Evolutionary conservation across 805 yeast genomes (phyloP).

Genomic region (Pichia paraexigua): DNA sequence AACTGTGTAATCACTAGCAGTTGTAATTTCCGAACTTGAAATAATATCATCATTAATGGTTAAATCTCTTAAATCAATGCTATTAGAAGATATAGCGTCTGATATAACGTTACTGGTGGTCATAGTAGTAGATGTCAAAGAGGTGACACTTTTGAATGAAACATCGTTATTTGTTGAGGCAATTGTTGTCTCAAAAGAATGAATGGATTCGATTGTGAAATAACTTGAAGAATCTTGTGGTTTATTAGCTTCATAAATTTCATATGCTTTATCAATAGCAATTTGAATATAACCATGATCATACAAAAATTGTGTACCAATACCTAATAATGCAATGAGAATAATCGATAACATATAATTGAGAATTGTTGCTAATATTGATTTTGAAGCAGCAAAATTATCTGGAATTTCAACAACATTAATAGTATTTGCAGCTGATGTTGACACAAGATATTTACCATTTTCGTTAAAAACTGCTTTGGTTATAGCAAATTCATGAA

Average conservation of each 20-base stretch:
- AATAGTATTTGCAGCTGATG: constrained; percentile 70
- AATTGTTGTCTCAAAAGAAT: constrained; percentile 6
- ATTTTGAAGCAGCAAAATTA: constrained; percentile 35
- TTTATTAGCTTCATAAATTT: constrained; percentile 19
- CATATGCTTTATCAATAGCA: constrained; percentile 15
- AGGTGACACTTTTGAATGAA: not conserved
- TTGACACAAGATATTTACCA: constrained; percentile 60
- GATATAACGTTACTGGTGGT: not conserved
- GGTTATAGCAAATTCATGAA: constrained; percentile 76
- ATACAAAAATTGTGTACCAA: constrained; percentile 23
- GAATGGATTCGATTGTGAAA: constrained; percentile 27
- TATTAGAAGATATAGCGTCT: not conserved
- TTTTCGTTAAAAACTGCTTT: constrained; percentile 60
- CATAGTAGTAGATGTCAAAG: not conserved
- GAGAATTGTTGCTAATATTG: constrained; percentile 24
- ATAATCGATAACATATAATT: constrained; percentile 21
- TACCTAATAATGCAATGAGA: constrained; percentile 19
- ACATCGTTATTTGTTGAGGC: not conserved
- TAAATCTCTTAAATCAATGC: not conserved
- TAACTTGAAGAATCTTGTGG: constrained; percentile 28
- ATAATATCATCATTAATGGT: constrained; percentile 9
- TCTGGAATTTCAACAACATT: constrained; percentile 54
- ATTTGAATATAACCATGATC: constrained; percentile 22
- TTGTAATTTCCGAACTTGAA: not conserved
- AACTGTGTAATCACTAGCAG: not conserved